Base-by-base conservation (phyloP, 1,284 basidiomycete species). In the Ceratobasidium papillatum region DNA sequence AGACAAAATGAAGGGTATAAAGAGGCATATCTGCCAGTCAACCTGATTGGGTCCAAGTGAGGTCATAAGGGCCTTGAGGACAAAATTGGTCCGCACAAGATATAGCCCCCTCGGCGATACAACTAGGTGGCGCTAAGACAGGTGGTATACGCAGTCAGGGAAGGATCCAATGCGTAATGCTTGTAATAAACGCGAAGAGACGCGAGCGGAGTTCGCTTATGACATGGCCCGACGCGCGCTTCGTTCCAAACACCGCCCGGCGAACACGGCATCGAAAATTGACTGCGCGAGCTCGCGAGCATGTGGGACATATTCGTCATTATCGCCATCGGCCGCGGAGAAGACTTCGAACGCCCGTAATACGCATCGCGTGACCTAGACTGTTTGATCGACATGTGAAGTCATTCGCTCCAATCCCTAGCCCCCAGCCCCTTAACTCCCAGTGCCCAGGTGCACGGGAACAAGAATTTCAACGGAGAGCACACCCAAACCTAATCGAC, bases 401-500 rank as follows among this genome's bases (percentile, higher is more conserved):
- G 56, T 58, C 34, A 58, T 34, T 14, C n/a, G 34, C n/a, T 32
- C 56, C 56, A 34, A 34, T n/a, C 19, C 22, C 41, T 19, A 45
- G 43, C 30, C 45, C 45, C 38, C 5, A 41, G 7, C 11, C 19
- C 45, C 45, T 17, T 19, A 47, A 38, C 56, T 38, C 34, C 25
- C 25, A 54, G 52, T 22, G 7, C 19, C 45, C 45, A 19, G 19
- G 19, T 19, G 45, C 19, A 47, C 19, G 45, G 45, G 45, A n/a
- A 47, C 45, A 47, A 47, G 9, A 19, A 47, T 12, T 47, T n/a
- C 17, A 36, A 38, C 34, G 56, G 56, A 58, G 56, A 58, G 56
- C 56, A 58, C 56, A 58, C 56, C 34, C 17, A 14, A 58, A 58
- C 56, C 56, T 58, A 58, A 58, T 58, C 56, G 56, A n/a, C 27